Evolutionary conservation across 106 monocot genomes (phyloP), one percentile per base, ranked within the genome.

Genomic region (Agapanthus africanus): DNA sequence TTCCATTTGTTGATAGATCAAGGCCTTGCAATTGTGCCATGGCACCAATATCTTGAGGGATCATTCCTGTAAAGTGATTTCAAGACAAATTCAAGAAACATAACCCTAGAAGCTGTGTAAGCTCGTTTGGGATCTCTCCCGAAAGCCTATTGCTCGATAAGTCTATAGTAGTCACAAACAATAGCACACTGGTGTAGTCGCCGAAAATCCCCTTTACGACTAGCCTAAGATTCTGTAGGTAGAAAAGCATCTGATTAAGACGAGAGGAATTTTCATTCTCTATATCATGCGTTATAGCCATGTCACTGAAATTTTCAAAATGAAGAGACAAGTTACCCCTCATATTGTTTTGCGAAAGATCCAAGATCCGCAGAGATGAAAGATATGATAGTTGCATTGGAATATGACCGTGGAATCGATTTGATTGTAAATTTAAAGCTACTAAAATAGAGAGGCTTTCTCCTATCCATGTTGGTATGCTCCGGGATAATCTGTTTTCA

Each of bases 331-430:
- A 47, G 4, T 13, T 31, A 2, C 68, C 68, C 33, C 23, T 14
- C 6, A 68, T 23, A n/a, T 68, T 49, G 68, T 68, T 68, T 11
- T 68, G 9, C 18, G 68, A 39, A 26, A 68, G 49, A 50, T 68
- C 68, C 30, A 68, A 21, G 19, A 68, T 47, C 49, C 49, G 68
- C 46, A 68, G 68, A 16, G 46, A 68, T 22, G 44, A 15, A 47
- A 68, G 50, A 27, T 68, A 33, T 14, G 68, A 46, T 19, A 68
- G 19, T 21, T 68, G 31, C 16, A 11, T 18, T 1, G 68, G 68
- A 25, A 68, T 68, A 33, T 15, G 11, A 49, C 68, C 68, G 7
- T 8, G 11, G 30, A 68, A 68, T 31, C 13, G 7, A 49, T 68
- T 68, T 19, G 68, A 68, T 50, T 47, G 68, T 33, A 68, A 34